Evolutionary conservation across 495 filamentous ascomycete genomes (phyloP), one percentile per base, ranked within the genome.

Genomic region (Parathielavia appendiculata): DNA sequence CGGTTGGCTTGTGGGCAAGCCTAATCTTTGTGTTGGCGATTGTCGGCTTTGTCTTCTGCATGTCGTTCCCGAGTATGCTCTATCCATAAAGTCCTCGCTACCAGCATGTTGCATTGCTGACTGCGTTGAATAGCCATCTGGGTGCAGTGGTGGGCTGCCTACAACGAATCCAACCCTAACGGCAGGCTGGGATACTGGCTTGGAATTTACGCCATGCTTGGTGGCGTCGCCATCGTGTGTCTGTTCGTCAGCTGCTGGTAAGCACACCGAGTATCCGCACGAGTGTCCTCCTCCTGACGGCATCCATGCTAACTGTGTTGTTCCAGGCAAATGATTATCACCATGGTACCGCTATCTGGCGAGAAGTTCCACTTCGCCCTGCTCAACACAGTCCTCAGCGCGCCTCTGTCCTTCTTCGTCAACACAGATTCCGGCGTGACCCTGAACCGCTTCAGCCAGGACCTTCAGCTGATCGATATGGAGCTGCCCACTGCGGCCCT

Each of bases 391-490:
- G 64, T 69, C 11, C 54, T 69, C 20, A 66, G 66, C 35, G 67
- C 71, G 16, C 72, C 64, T 13, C 65, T 72, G 32, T 67, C 64
- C 1, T 74, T 63, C 65, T 72, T 66, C 39, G 58, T 58, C 38
- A 62, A 57, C 20, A 73, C 61, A 11, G 69, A 73, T 45, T 61
- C 65, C 2, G 70, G 66, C 1, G 54, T 69, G 16, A 69, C 66
- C 14, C 50, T 71, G 38, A 75, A 66, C 46, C 62, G 66, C 50
- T 86, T 86, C 68, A 83, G 79, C 59, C 82, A 86, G 62, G 83
- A 86, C 51, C 69, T 86, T 23, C 74, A 80, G 41, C 75, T 85
- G 14, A 80, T 86, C 19, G 83, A 86, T 59, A 83, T 78, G 75
- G 76, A 84, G 36, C 71, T 72, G 35, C 66, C 67, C 17, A 51